These are phyloP conservation scores for Eimeria acervulina DNA, from an alignment of 169 alveolate genomes.

Conservation along the genomic window DNA sequence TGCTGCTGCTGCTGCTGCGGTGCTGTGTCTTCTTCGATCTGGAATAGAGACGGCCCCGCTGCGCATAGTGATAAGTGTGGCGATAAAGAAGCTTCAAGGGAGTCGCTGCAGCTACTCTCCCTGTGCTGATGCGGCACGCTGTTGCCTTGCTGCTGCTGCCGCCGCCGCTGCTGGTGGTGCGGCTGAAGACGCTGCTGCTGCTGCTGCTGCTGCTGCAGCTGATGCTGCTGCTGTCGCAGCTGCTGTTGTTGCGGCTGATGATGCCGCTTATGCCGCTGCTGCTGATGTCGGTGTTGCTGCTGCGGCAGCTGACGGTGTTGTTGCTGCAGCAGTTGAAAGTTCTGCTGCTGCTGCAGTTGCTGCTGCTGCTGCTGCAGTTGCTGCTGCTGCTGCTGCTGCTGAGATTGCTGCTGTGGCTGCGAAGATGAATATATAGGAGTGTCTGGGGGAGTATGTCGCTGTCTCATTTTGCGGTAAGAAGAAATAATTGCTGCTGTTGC, in stretches of 20 bases:
- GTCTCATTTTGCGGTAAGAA: neutral
- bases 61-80: neutral
- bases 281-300: neutral
- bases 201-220: neutral
- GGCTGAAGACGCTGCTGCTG: no score
- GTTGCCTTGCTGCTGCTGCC: no score
- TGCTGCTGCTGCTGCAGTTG: neutral
- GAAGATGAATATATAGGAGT: neutral
- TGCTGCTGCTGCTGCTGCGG: neutral
- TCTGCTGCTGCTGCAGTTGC: constrained; percentile 19
- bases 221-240: neutral
- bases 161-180: no score
- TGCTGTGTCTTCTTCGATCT: neutral
- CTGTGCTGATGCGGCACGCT: no score
- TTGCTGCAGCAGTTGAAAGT: neutral
- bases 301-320: neutral
- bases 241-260: neutral
- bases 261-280: neutral
- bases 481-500: neutral
- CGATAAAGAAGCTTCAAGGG: no score
- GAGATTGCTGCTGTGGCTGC: constrained; percentile 52
- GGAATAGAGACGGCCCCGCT: neutral
- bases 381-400: neutral
- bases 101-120: no score
- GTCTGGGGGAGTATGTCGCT: neutral